Evolutionary conservation across 2,329 filamentous ascomycete genomes (phyloP), one percentile per base, ranked within the genome.

Genomic region (Nemania sp.): DNA sequence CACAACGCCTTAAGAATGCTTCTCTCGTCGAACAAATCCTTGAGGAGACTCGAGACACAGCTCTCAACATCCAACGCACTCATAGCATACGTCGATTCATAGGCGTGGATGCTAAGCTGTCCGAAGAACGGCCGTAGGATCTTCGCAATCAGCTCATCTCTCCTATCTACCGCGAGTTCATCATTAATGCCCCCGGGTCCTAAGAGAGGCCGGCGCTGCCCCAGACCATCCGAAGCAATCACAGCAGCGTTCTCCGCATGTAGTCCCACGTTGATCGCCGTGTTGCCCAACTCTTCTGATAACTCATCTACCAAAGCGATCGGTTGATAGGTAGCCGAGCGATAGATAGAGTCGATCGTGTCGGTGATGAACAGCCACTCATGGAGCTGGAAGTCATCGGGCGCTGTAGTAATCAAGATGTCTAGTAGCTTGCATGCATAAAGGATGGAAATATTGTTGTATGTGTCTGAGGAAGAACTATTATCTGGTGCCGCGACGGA

Each of bases 351-450:
- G 65, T 99, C 94, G 60, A 97, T 92, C 12, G 93, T 97, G 72
- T 99, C 94, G 1, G 91, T 96, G 50, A 99, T 86, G 71, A 96
- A 99, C 3, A 97, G 83, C 94, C 94, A 99, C 75, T 97, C 91
- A 66, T 96, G 88, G n/a, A 97, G 82, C 71, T 97, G 94, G 73
- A 97, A 99, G 70, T 99, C 94, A 63, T 99, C 94, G 0, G 92
- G 93, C 4, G 89, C 88, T 6, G 92, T 79, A 37, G 91, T 86
- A 12, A 97, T 81, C n/a, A 99, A 78, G 17, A 91, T 78, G 66
- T 99, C 94, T 3, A 99, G 80, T 3, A 99, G 80, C 69, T 97
- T 99, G 74, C 92, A 97, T 0, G 91, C 92, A 70, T 99, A 93
- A 3, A 99, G 75, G 14, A 97, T 77, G 2, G 89, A 86, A 2